A percentile compares a stretch with the other conserved stretches of the same genome.
Conservation (phyloP, 2,329 filamentous ascomycete genomes). For the Venturia oleaginea region DNA sequence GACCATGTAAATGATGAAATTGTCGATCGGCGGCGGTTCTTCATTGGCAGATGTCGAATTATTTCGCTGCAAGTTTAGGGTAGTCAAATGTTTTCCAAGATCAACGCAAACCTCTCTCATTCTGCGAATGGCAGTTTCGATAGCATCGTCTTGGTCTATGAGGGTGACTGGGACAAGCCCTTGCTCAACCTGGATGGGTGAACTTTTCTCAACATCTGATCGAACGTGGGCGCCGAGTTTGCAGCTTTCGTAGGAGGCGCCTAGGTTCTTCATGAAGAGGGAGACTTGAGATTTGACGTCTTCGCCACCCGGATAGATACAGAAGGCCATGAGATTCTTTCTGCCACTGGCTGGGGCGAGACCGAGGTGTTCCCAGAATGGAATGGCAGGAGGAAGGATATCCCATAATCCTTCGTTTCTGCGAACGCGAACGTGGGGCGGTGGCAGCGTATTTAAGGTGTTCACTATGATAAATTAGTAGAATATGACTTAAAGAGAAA, state of each 20-base stretch:
- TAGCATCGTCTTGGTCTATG: slow-evolving; percentile 16
- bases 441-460: slow-evolving; percentile 49
- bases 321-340: slow-evolving; percentile 64
- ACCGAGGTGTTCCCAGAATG: slow-evolving; percentile 75
- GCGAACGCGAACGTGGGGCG: slow-evolving; percentile 64
- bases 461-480: slow-evolving; percentile 19
- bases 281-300: slow-evolving; percentile 53
- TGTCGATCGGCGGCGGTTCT: slow-evolving; percentile 41
- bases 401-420: slow-evolving; percentile 62
- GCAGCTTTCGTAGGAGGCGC: slow-evolving; percentile 62
- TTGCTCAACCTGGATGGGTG: slow-evolving; percentile 17
- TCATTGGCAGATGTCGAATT: slow-evolving; percentile 15
- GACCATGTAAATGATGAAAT: slow-evolving; percentile 65
- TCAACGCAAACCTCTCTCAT: slow-evolving; percentile 29
- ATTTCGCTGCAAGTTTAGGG: slow-evolving; percentile 16
- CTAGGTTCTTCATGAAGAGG: slow-evolving; percentile 58
- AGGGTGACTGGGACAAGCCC: slow-evolving; percentile 25
- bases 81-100: slow-evolving; percentile 30
- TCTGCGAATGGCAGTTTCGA: slow-evolving; percentile 23
- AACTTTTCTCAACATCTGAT: slow-evolving; percentile 12
- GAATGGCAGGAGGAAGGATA: slow-evolving; percentile 62
- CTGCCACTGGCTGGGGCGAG: slow-evolving; percentile 60
- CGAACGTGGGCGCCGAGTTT: slow-evolving; percentile 57
- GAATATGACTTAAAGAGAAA: too few species aligned
- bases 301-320: slow-evolving; percentile 58